Conservation (phyloP, 805 yeast species). For the Zygotorulaspora chibaensis region DNA sequence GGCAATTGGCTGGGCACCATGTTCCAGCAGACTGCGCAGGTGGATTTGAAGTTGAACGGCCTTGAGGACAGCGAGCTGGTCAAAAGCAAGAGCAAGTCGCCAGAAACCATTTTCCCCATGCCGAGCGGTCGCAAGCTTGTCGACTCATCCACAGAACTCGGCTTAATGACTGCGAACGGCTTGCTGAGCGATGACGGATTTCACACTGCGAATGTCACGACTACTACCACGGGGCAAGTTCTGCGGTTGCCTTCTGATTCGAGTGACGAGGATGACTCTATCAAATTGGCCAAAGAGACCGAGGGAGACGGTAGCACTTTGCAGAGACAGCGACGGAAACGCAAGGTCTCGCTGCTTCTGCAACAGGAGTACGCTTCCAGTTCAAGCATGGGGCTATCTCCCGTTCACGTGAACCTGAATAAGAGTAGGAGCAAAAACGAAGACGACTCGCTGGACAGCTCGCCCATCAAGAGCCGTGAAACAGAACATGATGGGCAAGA, state of each 20-base stretch:
- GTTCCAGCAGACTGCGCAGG: conserved; percentile 70
- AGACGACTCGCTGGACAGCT: conserved; percentile 19
- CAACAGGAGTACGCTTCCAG: conserved; percentile 35
- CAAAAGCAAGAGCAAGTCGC: conserved; percentile 5
- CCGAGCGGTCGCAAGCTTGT: not conserved
- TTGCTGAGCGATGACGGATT: conserved; percentile 11
- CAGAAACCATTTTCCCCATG: conserved; percentile 8
- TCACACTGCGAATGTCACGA: conserved; percentile 22
- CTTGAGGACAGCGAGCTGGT: not conserved
- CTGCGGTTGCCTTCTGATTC: conserved; percentile 27
- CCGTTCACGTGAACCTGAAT: conserved; percentile 8
- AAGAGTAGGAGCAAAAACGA: conserved; percentile 1
- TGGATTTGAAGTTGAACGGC: conserved; percentile 38
- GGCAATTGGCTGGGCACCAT: conserved; percentile 73
- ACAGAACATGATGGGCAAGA: conserved; percentile 9
- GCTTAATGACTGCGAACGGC: not conserved
- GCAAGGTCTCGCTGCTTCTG: conserved; percentile 31
- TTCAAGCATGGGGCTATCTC: conserved; percentile 30
- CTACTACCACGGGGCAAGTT: conserved; percentile 26
- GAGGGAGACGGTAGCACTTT: conserved; percentile 27
- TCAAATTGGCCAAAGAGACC: not conserved
- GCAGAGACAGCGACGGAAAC: conserved; percentile 29
- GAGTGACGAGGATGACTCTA: conserved; percentile 26
- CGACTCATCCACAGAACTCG: not conserved
- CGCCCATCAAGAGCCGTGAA: conserved; percentile 18